Evolutionary conservation across 306 rosid genomes (phyloP), one percentile per base, ranked within the genome.

Genomic region (Nissolia schottii): DNA sequence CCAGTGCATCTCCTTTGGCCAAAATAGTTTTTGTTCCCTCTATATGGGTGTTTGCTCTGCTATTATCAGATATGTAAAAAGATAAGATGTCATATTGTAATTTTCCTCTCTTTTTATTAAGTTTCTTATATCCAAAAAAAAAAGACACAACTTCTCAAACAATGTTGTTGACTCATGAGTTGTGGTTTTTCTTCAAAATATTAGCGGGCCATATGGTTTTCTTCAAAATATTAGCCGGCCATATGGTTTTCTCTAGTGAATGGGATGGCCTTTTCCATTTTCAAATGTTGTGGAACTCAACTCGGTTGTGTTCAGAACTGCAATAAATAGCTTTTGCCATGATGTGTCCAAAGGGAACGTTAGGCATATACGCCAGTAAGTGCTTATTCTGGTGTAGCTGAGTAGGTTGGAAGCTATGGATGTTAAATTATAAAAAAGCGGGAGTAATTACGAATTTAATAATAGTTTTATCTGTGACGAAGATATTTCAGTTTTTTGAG

Each of bases 181-280:
- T 40, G 34, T 37, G 59, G 58, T 23, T 32, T 19, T 32, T 72
- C 50, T 48, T 49, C 63, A 37, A 73, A 41, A 57, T 66, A 66
- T 37, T 79, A 56, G 27, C 29, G 56, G 70, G 48, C 50, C 19
- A 61, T 48, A 10, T 64, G 6, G 15, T 32, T 19, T 32, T 72
- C 50, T 48, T 49, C 63, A 37, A 73, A 41, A 57, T 66, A 66
- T 37, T 79, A 56, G 27, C 29, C 57, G 70, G 48, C 50, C 19
- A 61, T 48, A 10, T 64, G 6, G 15, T 20, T 75, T 40, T 31
- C 38, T 50, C 16, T 45, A 13, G 66, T 43, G 53, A 22, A 15
- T 32, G 56, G 58, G 25, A 56, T 23, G 34, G 9, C 22, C 53
- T 64, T 57, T 67, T 76, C 18, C 20, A 19, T 12, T 70, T 64